These are phyloP conservation scores for Eragrostis curvula DNA, from an alignment of 176 grass and related monocot genomes.

Conservation along the genomic window DNA sequence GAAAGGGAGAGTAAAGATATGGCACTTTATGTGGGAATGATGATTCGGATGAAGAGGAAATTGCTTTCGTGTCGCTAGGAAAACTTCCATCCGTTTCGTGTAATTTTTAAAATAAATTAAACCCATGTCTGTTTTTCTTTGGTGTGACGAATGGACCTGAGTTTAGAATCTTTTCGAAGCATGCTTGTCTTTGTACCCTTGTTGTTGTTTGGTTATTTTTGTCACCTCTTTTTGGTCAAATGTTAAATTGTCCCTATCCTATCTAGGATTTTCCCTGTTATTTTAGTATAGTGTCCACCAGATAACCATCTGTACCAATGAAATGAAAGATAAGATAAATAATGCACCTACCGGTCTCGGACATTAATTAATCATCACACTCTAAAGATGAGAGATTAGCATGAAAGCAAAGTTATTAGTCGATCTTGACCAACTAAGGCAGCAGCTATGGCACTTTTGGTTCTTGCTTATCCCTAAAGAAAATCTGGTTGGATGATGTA, in stretches of 20 bases:
- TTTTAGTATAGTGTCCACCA: constrained; percentile 35
- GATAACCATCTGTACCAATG: constrained; percentile 14
- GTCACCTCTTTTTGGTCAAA: constrained; percentile 19
- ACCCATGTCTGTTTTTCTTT: neutral
- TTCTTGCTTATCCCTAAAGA: constrained; percentile 55
- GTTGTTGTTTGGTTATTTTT: neutral
- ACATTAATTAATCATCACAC: constrained; percentile 32
- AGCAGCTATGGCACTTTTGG: constrained; percentile 8
- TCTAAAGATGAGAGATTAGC: constrained; percentile 15
- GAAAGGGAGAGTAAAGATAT: no score
- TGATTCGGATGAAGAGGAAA: no score
- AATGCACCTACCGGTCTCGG: constrained; percentile 17
- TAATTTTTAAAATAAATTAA: no score
- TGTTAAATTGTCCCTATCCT: neutral
- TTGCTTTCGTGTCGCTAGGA: no score
- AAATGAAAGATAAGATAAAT: constrained; percentile 52
- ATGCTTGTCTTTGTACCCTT: neutral
- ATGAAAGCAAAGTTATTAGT: constrained; percentile 36
- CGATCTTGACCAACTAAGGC: constrained; percentile 28
- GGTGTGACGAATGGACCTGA: neutral
- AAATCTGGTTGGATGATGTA: constrained; percentile 10
- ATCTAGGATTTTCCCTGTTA: neutral
- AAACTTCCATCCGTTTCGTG: no score
- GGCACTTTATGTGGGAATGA: no score
- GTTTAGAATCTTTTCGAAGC: neutral